Evolutionary conservation across 306 rosid species (phyloP).

Genomic region (Vigna reflexopilosa): DNA sequence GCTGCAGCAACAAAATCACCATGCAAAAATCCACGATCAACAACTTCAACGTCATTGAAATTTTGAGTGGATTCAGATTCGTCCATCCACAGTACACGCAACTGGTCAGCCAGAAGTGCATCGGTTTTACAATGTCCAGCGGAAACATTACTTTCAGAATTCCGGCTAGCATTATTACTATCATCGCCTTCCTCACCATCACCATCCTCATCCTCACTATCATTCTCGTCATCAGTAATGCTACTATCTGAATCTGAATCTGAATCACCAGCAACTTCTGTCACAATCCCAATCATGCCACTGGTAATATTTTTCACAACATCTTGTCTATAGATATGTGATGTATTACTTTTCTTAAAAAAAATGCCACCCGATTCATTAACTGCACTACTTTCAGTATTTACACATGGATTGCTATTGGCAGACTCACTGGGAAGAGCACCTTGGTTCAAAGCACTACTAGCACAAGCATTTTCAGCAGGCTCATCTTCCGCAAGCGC

Average conservation of each 20-base stretch:
- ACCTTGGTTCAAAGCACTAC: conserved; percentile 43
- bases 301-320: conserved; percentile 68
- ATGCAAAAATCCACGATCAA: conserved; percentile 93
- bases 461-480: conserved; percentile 44
- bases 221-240: conserved; percentile 71
- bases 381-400: conserved; percentile 57
- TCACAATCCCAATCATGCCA: conserved; percentile 81
- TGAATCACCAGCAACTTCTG: conserved; percentile 89
- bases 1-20: conserved; percentile 93
- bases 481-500: conserved; percentile 49
- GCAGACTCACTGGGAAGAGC: conserved; percentile 41
- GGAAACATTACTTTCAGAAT: conserved; percentile 59
- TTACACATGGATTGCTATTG: conserved; percentile 45
- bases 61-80: conserved; percentile 79
- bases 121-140: conserved; percentile 56
- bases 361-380: conserved; percentile 47
- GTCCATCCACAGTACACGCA: conserved; percentile 91
- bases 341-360: conserved; percentile 43
- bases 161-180: conserved; percentile 43
- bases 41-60: conserved; percentile 63
- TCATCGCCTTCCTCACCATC: conserved; percentile 60
- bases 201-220: conserved; percentile 52
- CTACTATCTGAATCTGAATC: conserved; percentile 88
- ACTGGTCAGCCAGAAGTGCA: conserved; percentile 76
- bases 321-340: conserved; percentile 79